Conservation (phyloP, 2,329 filamentous ascomycete species). For the Arthroderma sp. region DNA sequence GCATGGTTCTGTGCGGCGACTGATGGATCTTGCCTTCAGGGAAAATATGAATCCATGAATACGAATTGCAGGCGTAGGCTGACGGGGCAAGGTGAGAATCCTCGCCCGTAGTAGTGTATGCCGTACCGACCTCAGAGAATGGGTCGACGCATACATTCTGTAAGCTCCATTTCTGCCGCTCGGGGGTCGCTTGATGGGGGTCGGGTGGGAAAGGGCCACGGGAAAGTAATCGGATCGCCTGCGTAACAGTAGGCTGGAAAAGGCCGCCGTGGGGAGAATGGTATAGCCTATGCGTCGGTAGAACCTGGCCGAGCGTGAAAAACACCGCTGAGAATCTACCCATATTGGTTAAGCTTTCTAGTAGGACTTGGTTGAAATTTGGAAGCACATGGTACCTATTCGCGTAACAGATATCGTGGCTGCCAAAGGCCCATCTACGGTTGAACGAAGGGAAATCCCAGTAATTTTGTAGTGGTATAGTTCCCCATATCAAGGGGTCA, state of each 20-base stretch:
- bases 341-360: background rate
- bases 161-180: conserved; percentile 25
- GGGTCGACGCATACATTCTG: conserved; percentile 34
- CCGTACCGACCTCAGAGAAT: conserved; percentile 31
- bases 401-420: conserved; percentile 89
- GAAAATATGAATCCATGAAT: conserved; percentile 89
- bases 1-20: conserved; percentile 60
- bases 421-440: conserved; percentile 77
- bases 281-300: conserved; percentile 71
- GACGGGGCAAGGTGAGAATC: conserved; percentile 55
- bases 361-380: background rate
- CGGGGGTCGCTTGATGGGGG: conserved; percentile 28
- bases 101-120: conserved; percentile 27
- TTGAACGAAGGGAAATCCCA: conserved; percentile 53
- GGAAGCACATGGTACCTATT: conserved; percentile 48
- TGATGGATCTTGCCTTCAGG: conserved; percentile 93
- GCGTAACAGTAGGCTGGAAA: conserved; percentile 76
- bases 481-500: conserved; percentile 88
- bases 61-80: conserved; percentile 53
- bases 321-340: conserved; percentile 56
- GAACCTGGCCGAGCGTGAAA: conserved; percentile 78
- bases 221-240: conserved; percentile 75
- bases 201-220: conserved; percentile 44
- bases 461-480: conserved; percentile 61
- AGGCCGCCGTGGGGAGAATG: conserved; percentile 72